These are phyloP conservation scores for Microdochium paspali DNA, from an alignment of 2,329 filamentous ascomycete species.

Conservation along the genomic window DNA sequence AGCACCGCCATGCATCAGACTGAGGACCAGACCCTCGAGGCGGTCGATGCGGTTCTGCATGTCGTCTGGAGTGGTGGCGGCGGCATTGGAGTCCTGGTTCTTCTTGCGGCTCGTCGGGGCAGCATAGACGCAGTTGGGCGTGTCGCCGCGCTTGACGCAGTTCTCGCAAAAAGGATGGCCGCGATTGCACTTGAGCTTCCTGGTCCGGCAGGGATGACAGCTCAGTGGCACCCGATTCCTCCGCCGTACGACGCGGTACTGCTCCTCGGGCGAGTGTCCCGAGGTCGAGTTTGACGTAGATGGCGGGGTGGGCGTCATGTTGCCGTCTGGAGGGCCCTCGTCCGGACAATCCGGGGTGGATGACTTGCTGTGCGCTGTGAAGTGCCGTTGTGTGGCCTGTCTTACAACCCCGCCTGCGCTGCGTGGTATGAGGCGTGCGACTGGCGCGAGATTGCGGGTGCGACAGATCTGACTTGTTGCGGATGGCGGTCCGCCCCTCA, in stretches of 20 bases:
- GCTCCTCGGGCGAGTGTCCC: constrained; percentile 71
- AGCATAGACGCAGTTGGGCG: constrained; percentile 77
- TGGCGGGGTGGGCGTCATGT: constrained; percentile 68
- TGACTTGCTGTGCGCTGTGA: no score
- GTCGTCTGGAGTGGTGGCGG: constrained; percentile 65
- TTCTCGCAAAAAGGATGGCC: constrained; percentile 80
- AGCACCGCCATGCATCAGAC: constrained; percentile 81
- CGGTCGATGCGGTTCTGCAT: constrained; percentile 98
- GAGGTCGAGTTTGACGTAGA: constrained; percentile 71
- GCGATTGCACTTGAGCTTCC: constrained; percentile 92
- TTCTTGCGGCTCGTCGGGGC: constrained; percentile 63
- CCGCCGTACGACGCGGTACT: constrained; percentile 83
- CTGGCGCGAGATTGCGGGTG: no score
- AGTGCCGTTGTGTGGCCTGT: no score
- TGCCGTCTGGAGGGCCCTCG: constrained; percentile 6
- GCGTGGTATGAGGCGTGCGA: no score
- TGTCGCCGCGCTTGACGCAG: constrained; percentile 79
- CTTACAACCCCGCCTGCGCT: no score
- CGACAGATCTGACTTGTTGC: no score
- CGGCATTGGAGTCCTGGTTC: constrained; percentile 47
- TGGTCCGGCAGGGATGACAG: constrained; percentile 81
- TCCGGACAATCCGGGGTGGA: no score
- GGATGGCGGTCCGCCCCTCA: no score
- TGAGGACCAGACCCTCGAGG: constrained; percentile 83
- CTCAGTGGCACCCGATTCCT: constrained; percentile 87